Percentiles rank a stretch among this genome's conserved stretches.
phyloP scores from a whole-genome alignment of 257 asterid species.

The Solanum arcanum region DNA sequence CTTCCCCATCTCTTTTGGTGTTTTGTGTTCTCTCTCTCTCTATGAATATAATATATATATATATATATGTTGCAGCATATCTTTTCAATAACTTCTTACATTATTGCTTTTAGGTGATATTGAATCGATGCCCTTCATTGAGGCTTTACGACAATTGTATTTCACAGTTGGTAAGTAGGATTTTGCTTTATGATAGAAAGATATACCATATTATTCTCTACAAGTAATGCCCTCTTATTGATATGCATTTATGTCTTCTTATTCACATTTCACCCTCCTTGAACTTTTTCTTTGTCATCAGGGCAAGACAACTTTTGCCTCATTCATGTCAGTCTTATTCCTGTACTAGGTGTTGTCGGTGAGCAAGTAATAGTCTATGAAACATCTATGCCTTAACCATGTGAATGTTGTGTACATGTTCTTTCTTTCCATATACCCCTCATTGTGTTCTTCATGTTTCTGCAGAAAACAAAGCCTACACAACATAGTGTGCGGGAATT shows the following conservation, averaged over 20 bases:
- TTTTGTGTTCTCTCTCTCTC: too few species aligned
- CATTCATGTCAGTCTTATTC: slow-evolving; percentile 95
- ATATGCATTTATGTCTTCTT: background rate
- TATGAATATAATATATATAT: too few species aligned
- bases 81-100: background rate
- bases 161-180: slow-evolving; percentile 74
- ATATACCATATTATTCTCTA: background rate
- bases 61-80: background rate
- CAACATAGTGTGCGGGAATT: slow-evolving; percentile 82
- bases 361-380: slow-evolving; percentile 65
- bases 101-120: slow-evolving; percentile 63
- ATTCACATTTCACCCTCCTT: background rate
- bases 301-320: slow-evolving; percentile 88
- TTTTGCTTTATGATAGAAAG: background rate
- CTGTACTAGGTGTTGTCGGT: slow-evolving; percentile 93
- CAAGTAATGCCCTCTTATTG: background rate
- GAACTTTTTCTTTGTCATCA: slow-evolving; percentile 11
- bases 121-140: slow-evolving; percentile 97
- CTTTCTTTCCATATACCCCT: background rate
- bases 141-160: slow-evolving; percentile 83
- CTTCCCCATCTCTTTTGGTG: background rate
- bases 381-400: background rate
- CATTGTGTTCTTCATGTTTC: background rate
- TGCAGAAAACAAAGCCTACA: slow-evolving; percentile 83
- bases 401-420: background rate